Evolutionary conservation across 352 stramenopile species (phyloP), one percentile per base, ranked within the genome.

Genomic region (Elongisporangium prolatum): DNA sequence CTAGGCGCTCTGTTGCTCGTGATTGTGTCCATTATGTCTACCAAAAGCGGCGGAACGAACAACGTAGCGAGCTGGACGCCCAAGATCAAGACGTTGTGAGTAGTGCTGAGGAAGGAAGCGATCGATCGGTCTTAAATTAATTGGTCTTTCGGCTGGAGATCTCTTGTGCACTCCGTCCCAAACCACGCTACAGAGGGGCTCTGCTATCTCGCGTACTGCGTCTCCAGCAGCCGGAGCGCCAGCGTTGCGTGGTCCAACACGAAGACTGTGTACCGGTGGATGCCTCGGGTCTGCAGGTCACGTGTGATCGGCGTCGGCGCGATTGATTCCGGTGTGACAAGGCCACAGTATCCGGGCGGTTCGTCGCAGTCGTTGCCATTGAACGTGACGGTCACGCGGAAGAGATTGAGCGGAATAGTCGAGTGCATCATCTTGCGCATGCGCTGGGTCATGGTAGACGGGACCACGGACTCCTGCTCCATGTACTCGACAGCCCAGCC

Each of bases 351-450:
- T 0, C 67, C 64, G 9, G 49, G 10, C 10, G 50, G 51, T 21
- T 52, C 64, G 20, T 71, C 50, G 4, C 65, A 59, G 16, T 70
- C 65, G 4, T 58, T 49, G 0, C 60, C 62, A 11, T 52, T 74
- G 21, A 83, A 76, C 24, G 67, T 70, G 40, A 93, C 84, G 1
- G 69, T 80, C 13, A 75, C 84, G 4, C 81, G 84, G 56, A 93
- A 93, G 9, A 93, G 71, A 60, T 90, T 93, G 20, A 85, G 60
- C 34, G 84, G 74, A 16, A 93, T 74, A 16, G 68, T 75, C 48
- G 79, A 88, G 56, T 93, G 80, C 84, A 93, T 93, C 81, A 93
- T 93, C 56, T 74, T 61, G 6, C 67, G 67, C 84, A 93, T 93
- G 17, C 75, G 69, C 4, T 71, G 81, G 47, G 71, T 81, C 59